These are phyloP conservation scores for Kwoniella heveanensis DNA, from an alignment of 768 basidiomycete species.

Conservation along the genomic window DNA sequence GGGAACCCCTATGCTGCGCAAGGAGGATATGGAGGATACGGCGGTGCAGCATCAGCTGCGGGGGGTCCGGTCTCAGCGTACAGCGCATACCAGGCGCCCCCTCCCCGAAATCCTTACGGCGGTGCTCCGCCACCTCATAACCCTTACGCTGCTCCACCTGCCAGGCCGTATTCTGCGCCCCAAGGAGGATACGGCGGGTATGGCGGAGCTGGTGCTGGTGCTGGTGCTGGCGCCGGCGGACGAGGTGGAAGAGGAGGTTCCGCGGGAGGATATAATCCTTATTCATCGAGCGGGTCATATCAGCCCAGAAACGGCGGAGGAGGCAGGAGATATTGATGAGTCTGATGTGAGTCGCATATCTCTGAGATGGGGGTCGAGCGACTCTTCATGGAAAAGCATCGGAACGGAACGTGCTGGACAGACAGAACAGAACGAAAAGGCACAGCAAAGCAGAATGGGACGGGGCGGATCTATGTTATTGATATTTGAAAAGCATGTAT, in stretches of 20 bases:
- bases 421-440: no score
- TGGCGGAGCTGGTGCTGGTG: constrained; percentile 28
- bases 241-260: constrained; percentile 17
- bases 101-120: constrained; percentile 15
- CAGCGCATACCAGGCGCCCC: constrained; percentile 28
- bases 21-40: background rate
- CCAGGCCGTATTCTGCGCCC: constrained; percentile 17
- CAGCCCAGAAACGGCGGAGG: constrained; percentile 24
- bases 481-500: no score
- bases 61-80: background rate
- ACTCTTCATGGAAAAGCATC: no score
- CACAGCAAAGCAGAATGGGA: no score
- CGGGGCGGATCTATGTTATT: no score
- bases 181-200: constrained; percentile 36
- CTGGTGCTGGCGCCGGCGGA: constrained; percentile 9
- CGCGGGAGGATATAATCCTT: constrained; percentile 28
- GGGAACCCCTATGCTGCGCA: constrained; percentile 10
- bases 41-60: background rate
- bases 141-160: constrained; percentile 34
- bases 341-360: no score
- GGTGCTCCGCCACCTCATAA: constrained; percentile 17
- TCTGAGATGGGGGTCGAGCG: no score
- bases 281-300: constrained; percentile 21
- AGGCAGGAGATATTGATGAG: constrained; percentile 12
- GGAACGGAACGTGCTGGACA: no score